Base-by-base conservation (phyloP, 805 yeast species). In the Kazachstania psychrophila region DNA sequence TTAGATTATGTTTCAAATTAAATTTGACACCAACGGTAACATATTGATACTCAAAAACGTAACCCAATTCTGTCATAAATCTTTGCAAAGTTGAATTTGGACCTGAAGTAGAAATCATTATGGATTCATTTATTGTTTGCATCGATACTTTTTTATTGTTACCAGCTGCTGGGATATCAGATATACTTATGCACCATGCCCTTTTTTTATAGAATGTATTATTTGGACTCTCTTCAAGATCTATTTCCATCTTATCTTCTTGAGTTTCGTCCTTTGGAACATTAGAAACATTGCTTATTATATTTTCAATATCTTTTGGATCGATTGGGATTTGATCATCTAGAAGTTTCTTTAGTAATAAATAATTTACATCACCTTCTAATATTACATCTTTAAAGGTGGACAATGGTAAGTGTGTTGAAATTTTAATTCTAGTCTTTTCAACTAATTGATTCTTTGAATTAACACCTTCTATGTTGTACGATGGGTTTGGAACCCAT, bases 161-260 rank as follows among this genome's bases (percentile, higher is more conserved):
- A 3, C 89, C 89, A 8, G 85, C 88, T 6, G 78, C 73, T 2
- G 92, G 92, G 10, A 83, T 78, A 57, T 83, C 94, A 5, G 74
- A 64, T 18, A 77, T 65, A 46, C 74, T 81, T 6, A 82, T 49
- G 1, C 78, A 69, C 89, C 88, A 82, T 6, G 52, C 31, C 3
- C 26, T n/a, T 3, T 16, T 18, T 11, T 26, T 23, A 15, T 30
- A 25, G 5, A 26, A 5, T 6, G 30, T 7, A 4, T 22, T 26
- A 4, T 23, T 11, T 2, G 18, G 4, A 9, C 19, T 26, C 11
- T 24, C 33, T 8, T 25, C 25, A 8, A 14, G 6, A 20, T 32
- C 38, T 11, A 37, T 26, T 4, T 40, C 40, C 36, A 33, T 31
- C 9, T n/a, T 23, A 24, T 32, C 39, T 16, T 32, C 27, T 7